A percentile compares a stretch with the other conserved stretches of the same genome.
These are phyloP conservation scores for Leccinum pachyderme DNA, from an alignment of 1,284 basidiomycete species.

Conservation along the genomic window DNA sequence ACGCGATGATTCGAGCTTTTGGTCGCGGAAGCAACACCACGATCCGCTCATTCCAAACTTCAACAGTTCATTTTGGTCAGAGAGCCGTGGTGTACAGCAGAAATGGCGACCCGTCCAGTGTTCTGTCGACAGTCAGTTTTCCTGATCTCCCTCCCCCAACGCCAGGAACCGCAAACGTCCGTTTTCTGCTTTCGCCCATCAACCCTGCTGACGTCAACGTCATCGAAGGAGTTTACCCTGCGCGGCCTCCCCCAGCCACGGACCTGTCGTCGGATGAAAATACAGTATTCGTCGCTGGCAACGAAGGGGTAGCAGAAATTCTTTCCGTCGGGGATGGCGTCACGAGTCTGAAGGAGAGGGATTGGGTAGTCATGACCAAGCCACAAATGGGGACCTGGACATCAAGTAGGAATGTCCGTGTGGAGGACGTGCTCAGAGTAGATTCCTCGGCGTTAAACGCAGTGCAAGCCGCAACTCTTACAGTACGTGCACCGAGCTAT, in stretches of 20 bases:
- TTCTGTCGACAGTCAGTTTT: constrained; percentile 54
- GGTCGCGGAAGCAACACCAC: neutral
- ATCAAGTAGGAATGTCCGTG: constrained; percentile 54
- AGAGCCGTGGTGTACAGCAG: constrained; percentile 65
- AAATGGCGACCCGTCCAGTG: constrained; percentile 58
- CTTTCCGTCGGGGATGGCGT: constrained; percentile 57
- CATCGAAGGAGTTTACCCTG: constrained; percentile 79
- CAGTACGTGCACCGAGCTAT: constrained; percentile 36
- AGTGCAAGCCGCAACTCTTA: constrained; percentile 72
- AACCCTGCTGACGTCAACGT: constrained; percentile 83
- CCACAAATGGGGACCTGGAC: constrained; percentile 78
- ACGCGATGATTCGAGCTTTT: constrained; percentile 9
- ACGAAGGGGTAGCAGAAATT: constrained; percentile 77
- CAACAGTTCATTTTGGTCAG: constrained; percentile 31
- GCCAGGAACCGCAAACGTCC: constrained; percentile 59
- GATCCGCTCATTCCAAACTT: constrained; percentile 24
- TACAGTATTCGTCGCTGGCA: constrained; percentile 66
- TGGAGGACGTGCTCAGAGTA: constrained; percentile 60
- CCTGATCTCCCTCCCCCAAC: constrained; percentile 52
- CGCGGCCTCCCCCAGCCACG: constrained; percentile 50
- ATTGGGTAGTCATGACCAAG: constrained; percentile 74
- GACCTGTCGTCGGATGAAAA: constrained; percentile 36
- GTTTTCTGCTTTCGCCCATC: constrained; percentile 73
- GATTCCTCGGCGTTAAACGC: constrained; percentile 51
- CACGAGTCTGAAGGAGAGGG: constrained; percentile 49